Base-by-base conservation (phyloP, 495 filamentous ascomycete species). In the Xylaria flabelliformis region DNA sequence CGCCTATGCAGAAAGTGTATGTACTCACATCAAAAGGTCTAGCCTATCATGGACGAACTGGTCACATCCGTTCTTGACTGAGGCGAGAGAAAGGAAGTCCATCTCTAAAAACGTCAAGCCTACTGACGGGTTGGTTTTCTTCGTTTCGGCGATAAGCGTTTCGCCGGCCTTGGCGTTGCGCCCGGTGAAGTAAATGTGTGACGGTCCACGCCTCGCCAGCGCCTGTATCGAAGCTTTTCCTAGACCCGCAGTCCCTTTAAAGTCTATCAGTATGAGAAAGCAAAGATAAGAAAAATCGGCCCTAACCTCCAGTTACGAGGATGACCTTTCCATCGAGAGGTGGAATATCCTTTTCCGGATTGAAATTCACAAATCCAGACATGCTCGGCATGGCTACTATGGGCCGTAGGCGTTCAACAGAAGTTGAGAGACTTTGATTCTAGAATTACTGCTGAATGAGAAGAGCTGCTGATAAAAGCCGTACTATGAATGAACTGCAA, bases 121-220 rank as follows among this genome's bases (percentile, higher is more conserved):
- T 2, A 72, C 72, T 17, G 64, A 51, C 4, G 72, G 72, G 21
- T 36, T 67, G 34, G 68, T 62, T n/a, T 67, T 68, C 64, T 72
- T 73, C 13, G 72, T 72, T 26, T 72, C 56, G 0, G 41, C 24
- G 17, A 75, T 74, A 12, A 81, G 67, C 3, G 39, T 67, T 4
- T 77, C 53, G 0, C 69, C 75, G 12, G 74, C 72, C 58, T 75
- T 63, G 10, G 70, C 72, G 51, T 78, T 82, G 55, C 91, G 4
- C 17, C 89, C 89, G 64, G 86, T 87, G 64, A 94, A 84, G 81
- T 87, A 92, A 67, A 94, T 89, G 19, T 87, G 85, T 10, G 84
- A 76, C 19, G 91, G 89, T 46, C 82, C 73, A 75, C 92, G 91
- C 65, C 84, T 83, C 29, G 89, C 88, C 12, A 92, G 85, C 36